Evolutionary conservation across 2,329 filamentous ascomycete genomes (phyloP), one percentile per base, ranked within the genome.

Genomic region (Nothophoma quercina): DNA sequence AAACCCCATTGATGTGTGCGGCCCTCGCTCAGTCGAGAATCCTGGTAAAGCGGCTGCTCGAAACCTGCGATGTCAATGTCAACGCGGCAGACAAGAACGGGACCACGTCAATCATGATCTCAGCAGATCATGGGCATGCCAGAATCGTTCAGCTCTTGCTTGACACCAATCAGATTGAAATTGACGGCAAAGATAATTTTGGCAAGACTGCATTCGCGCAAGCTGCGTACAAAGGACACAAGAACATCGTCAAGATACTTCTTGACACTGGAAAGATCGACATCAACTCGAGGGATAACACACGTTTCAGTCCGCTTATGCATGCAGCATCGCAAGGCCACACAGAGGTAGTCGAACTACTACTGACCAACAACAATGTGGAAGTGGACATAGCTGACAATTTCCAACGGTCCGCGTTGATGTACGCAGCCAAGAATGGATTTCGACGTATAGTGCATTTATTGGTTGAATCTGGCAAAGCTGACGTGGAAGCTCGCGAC

Each of bases 121-220:
- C 2, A 15, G 34, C 48, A 12, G 26, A 28, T 21, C 10, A 12
- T 2, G 48, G 41, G 22, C 13, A 34, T 10, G 7, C 2, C 4
- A 16, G 12, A 5, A 30, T 45, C 9, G 28, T 41, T 10, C 32
- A 41, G 41, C 19, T 51, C 16, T 41, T 51, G 26, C 26, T 51
- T 13, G 13, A 35, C 12, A 35, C 34, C 3, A 9, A 13, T n/a
- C n/a, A 40, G 18, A 28, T 51, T 23, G 41, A 51, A 12, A 23
- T 40, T 13, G 21, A 52, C 22, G 13, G 22, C 4, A 25, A 42
- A 13, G 28, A 28, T 10, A 3, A n/a, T 3, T 13, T 26, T 36
- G 7, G 15, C 19, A 4, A 3, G 22, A 46, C 21, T 21, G 22
- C 33, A 15, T n/a, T 46, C 9, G 6, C 13, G 23, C 5, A 4